Evolutionary conservation across 1,139 yeast species (phyloP).

Genomic region (Blastobotrys serpentis): DNA sequence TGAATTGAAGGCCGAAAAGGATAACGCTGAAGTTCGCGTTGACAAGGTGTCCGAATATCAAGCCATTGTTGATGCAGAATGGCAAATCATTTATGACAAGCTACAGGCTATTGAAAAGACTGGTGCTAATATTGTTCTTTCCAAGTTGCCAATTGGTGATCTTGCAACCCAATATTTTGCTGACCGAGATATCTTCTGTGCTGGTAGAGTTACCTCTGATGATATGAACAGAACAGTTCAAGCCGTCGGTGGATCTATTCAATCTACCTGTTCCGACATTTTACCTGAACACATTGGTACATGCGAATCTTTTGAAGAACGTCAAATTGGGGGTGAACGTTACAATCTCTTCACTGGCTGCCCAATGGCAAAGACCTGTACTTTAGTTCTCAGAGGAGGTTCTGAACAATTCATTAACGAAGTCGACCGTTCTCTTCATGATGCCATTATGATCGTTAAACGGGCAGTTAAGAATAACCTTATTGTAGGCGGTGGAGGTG

Average conservation of each 20-base stretch:
- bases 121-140: constrained; percentile 90
- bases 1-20: constrained; percentile 97
- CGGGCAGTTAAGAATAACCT: constrained; percentile 84
- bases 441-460: constrained; percentile 97
- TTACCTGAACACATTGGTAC: constrained; percentile 73
- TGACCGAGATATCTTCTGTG: constrained; percentile 93
- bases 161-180: constrained; percentile 98
- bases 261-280: constrained; percentile 85
- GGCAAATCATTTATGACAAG: constrained; percentile 89
- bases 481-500: constrained; percentile 99
- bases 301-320: constrained; percentile 84
- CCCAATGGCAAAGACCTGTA: constrained; percentile 90
- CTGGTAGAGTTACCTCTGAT: constrained; percentile 87
- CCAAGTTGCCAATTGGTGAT: constrained; percentile 96
- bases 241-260: constrained; percentile 93
- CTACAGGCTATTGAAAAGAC: constrained; percentile 76
- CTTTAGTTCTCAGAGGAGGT: constrained; percentile 92
- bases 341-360: constrained; percentile 91
- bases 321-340: constrained; percentile 93
- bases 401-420: constrained; percentile 98
- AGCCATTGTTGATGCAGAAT: constrained; percentile 96
- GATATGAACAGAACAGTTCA: constrained; percentile 90
- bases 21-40: constrained; percentile 98
- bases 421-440: constrained; percentile 95
- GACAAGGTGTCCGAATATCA: constrained; percentile 93